Base-by-base conservation (phyloP, 78 protist species). In the Dictyostelium firmibasis region DNA sequence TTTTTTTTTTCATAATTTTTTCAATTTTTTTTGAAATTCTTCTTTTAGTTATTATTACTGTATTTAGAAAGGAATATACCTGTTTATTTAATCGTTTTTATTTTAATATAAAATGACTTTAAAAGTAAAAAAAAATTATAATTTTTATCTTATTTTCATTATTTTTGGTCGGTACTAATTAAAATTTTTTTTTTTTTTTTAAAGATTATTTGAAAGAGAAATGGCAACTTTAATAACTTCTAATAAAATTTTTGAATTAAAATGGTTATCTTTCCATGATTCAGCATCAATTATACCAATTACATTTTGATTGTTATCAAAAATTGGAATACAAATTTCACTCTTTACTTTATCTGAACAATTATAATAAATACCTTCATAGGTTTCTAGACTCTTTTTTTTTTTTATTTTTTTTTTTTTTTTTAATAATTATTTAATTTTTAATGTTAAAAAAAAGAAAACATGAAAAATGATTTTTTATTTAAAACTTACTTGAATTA, bases 241-340 rank as follows among this genome's bases (percentile, higher is more conserved):
- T 6, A 81, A 8, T 16, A 81, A 10, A n/a, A 29, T 50, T n/a
- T 41, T 29, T 31, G 35, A 2, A 14, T 16, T 81, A 50, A 86
- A 86, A 23, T 76, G 84, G 20, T 33, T 33, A 50, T 86, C 92
- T 36, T 60, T 74, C 92, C 92, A 86, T 60, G 85, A 76, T 36
- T 86, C 92, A 2, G 92, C 92, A 53, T 86, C 92, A n/a, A 86
- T 86, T 8, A 86, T 86, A 38, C 92, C 92, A 76, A 86, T 76
- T 4, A 86, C 92, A 3, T 86, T 29, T 23, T 53, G n/a, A 14
- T 25, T 29, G 6, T n/a, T 18, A 53, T 57, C 53, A n/a, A 76
- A 86, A 27, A 86, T 86, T 53, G 92, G 92, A n/a, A 86, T 77
- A 77, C 92, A 86, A 3, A 86, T 20, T 44, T 86, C 92, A 33